These are phyloP conservation scores for Scutellaria baicalensis DNA, from an alignment of 257 asterid species.

Conservation along the genomic window DNA sequence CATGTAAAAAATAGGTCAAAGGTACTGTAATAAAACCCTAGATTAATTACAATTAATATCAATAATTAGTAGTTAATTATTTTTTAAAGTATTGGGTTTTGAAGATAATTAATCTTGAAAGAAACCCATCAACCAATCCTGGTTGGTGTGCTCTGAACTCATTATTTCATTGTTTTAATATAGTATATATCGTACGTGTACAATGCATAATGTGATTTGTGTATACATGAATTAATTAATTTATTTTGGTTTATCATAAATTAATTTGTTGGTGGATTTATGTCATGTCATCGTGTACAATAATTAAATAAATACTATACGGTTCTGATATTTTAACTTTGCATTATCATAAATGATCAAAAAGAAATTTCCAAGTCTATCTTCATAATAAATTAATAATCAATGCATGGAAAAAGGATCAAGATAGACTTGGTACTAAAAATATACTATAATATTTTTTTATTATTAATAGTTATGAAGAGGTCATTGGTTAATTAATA, in stretches of 20 bases:
- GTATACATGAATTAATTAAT: background rate
- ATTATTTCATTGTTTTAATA: background rate
- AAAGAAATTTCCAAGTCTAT: background rate
- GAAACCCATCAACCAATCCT: slow-evolving; percentile 7
- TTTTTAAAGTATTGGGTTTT: background rate
- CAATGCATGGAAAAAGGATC: background rate
- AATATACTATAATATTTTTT: background rate
- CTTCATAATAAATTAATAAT: background rate
- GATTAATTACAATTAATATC: background rate
- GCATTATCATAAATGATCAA: background rate
- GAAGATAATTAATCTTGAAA: slow-evolving; percentile 17
- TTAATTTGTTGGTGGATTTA: background rate
- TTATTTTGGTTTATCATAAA: background rate
- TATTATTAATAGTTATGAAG: background rate
- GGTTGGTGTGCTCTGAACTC: background rate
- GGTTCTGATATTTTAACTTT: background rate
- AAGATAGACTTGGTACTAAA: background rate
- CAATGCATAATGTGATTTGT: background rate
- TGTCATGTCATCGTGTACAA: background rate
- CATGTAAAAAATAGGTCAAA: background rate
- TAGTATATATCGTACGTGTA: background rate
- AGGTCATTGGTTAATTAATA: background rate
- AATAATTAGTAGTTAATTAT: background rate
- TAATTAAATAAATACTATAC: background rate
- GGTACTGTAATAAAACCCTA: background rate